Evolutionary conservation across 106 monocot genomes (phyloP), one percentile per base, ranked within the genome.

Genomic region (Allium sativum): DNA sequence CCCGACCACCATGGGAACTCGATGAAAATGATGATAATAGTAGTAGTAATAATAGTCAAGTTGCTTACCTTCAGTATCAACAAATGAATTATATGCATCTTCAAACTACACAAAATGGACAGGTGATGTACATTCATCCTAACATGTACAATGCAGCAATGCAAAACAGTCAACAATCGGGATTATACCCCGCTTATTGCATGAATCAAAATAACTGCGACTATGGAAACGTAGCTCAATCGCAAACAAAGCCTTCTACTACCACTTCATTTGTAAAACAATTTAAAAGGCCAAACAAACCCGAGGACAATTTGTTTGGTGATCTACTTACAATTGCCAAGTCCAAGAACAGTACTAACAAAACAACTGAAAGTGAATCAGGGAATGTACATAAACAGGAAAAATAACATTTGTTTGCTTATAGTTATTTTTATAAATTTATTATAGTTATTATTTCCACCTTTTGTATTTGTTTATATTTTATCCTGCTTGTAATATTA

Each of bases 1-100:
- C 90, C 12, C 86, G 72, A 43, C 90, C 90, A 52, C 94, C 90
- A 31, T 95, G 94, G 90, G 90, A 86, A 70, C 52, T 81, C 31
- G 31, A 31, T 31, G 31, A 31, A 31, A 31, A 31, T 31, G 31
- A 31, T 5, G 31, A 31, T 31, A 31, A 31, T 31, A 31, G 31
- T 31, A 31, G 31, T 31, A 31, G 5, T 31, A 31, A 31, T 31
- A 31, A 31, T 31, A 31, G 31, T 31, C 31, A 31, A 31, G 31
- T 31, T 5, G 31, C 31, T 31, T 31, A 31, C 31, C 31, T 31
- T 31, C 31, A 31, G 31, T 31, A 31, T 50, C 75, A 83, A 63
- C 18, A 71, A 48, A 53, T 15, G 21, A 65, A 70, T 50, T 9
- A 58, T 10, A 56, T 59, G 44, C 56, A 1, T 21, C 21, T 62